Conservation (phyloP, 2,329 filamentous ascomycete species). For the Neophaeococcomyces aloes region DNA sequence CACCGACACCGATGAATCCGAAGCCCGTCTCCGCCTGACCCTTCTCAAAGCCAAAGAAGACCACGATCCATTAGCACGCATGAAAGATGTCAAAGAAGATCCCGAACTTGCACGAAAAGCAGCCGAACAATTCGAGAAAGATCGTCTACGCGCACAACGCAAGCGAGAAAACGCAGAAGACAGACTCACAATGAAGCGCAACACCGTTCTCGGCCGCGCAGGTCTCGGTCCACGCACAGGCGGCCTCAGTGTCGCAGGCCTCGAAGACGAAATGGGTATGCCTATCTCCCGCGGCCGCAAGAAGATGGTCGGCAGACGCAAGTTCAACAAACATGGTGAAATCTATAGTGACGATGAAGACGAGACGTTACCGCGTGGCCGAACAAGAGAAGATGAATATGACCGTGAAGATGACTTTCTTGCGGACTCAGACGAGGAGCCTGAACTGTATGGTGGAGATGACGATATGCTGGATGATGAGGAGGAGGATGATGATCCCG, state of each 20-base stretch:
- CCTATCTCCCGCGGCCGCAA: constrained; percentile 27
- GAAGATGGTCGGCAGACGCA: constrained; percentile 28
- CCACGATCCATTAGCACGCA: constrained; percentile 31
- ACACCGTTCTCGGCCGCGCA: constrained; percentile 37
- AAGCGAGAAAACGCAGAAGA: constrained; percentile 46
- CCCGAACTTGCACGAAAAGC: constrained; percentile 50
- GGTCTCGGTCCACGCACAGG: constrained; percentile 38
- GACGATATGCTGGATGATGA: constrained; percentile 31
- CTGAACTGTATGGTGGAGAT: constrained; percentile 35
- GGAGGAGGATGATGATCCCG: constrained; percentile 25
- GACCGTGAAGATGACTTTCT: constrained; percentile 76
- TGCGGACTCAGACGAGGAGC: constrained; percentile 39
- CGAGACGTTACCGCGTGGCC: constrained; percentile 34
- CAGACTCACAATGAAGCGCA: constrained; percentile 43
- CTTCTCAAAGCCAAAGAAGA: constrained; percentile 48
- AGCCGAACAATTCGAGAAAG: constrained; percentile 50
- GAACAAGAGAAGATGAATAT: constrained; percentile 64
- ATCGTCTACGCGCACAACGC: constrained; percentile 45
- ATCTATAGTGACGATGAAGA: constrained; percentile 42
- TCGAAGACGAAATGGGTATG: constrained; percentile 48
- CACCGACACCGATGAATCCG: constrained; percentile 48
- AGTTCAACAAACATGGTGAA: constrained; percentile 37
- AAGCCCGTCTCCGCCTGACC: constrained; percentile 51
- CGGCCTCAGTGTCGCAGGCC: constrained; percentile 45
- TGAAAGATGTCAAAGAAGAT: constrained; percentile 43